Evolutionary conservation across 768 basidiomycete species (phyloP).

Genomic region (Termitomyces sp.): DNA sequence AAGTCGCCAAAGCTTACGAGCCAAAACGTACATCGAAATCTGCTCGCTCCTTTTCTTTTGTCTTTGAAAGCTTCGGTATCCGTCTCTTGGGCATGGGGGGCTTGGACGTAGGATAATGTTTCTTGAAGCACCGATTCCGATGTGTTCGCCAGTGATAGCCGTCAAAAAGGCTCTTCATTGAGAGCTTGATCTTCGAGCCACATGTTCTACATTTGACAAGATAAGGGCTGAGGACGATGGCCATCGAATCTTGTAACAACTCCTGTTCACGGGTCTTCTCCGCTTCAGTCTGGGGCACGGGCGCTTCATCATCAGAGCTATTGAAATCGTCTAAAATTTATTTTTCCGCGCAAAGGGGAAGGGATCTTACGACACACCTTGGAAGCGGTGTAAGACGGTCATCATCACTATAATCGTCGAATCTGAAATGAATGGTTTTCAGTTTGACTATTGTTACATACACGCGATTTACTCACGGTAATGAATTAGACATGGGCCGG

Average conservation of each 20-base stretch:
- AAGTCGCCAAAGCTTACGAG: slow-evolving; percentile 2
- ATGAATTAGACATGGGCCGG: slow-evolving; percentile 31
- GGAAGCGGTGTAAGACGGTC: slow-evolving; percentile 10
- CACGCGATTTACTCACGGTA: slow-evolving; percentile 44
- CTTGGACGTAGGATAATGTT: slow-evolving; percentile 9
- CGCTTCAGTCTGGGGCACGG: slow-evolving; percentile 28
- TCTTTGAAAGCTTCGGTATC: slow-evolving; percentile 1
- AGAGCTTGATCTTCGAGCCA: slow-evolving; percentile 54
- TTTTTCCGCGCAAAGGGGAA: neutral
- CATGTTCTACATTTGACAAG: slow-evolving; percentile 54
- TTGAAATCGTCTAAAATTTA: neutral
- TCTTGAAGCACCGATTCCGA: slow-evolving; percentile 52
- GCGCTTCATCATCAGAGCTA: slow-evolving; percentile 2
- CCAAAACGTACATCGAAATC: slow-evolving; percentile 7
- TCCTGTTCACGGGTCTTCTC: slow-evolving; percentile 45
- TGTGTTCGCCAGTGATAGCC: slow-evolving; percentile 65
- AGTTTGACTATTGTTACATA: slow-evolving; percentile 37
- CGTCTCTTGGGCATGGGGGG: slow-evolving; percentile 5
- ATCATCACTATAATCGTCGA: slow-evolving; percentile 7
- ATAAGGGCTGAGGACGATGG: slow-evolving; percentile 41
- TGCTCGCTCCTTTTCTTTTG: neutral
- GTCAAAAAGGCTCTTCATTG: slow-evolving; percentile 61
- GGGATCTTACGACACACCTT: slow-evolving; percentile 3
- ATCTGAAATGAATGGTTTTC: slow-evolving; percentile 22
- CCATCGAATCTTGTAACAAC: slow-evolving; percentile 48